Conservation (phyloP, 2,329 filamentous ascomycete genomes). For the Sarocladium brachiariae region DNA sequence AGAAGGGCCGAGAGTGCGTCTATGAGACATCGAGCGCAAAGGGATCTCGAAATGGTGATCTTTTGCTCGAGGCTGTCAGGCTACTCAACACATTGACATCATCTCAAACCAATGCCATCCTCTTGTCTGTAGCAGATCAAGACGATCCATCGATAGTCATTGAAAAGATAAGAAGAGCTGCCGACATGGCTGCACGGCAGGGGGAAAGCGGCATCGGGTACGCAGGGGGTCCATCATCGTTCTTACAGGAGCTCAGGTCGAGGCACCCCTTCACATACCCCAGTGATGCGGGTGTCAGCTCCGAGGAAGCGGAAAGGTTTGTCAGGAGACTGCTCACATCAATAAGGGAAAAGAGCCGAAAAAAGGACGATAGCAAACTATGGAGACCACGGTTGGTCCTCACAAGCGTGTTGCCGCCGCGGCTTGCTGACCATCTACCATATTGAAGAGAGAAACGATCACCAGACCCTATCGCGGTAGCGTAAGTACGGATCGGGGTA, state of each 20-base stretch:
- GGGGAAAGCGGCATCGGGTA: background rate
- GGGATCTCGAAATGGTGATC: background rate
- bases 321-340: background rate
- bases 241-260: background rate
- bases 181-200: background rate
- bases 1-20: background rate
- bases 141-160: background rate
- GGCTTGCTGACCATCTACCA: background rate
- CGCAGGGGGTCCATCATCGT: background rate
- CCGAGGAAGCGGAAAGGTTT: background rate
- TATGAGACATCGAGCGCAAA: background rate
- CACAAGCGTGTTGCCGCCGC: background rate
- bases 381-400: background rate
- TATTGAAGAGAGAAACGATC: background rate
- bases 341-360: background rate
- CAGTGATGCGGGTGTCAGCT: background rate
- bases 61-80: constrained; percentile 4
- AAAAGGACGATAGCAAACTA: background rate
- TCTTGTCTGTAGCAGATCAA: background rate
- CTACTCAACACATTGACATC: constrained; percentile 3
- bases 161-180: background rate
- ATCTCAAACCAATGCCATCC: background rate
- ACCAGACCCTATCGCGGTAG: background rate
- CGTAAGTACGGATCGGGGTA: background rate
- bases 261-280: constrained; percentile 3